Base-by-base conservation (phyloP, 768 basidiomycete genomes). In the Boletus barrowsii region DNA sequence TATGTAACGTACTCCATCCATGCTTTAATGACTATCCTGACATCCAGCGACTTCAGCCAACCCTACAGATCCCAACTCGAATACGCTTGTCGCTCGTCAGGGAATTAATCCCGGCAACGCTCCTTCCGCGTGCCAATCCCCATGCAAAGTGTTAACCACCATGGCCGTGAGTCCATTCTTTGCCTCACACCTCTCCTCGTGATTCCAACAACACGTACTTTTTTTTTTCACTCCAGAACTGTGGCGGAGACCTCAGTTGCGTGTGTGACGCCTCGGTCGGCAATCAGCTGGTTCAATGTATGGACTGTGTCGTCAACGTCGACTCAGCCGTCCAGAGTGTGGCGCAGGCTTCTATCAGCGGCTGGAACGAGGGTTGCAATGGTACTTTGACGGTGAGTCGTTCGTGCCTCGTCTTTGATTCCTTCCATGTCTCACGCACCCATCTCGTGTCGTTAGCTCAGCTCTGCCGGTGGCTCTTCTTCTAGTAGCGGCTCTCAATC, bases 81-180 rank as follows among this genome's bases (percentile, higher is more conserved):
- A 49, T 15, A 50, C 47, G 10, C 65, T 68, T 18, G 58, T 30
- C n/a, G 54, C 20, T 42, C 67, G 65, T n/a, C 68, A 69, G 35
- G n/a, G 42, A 13, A 17, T 57, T 13, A 22, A 52, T 13, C 20
- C 59, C 10, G 47, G 35, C 10, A 14, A 30, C 5, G 52, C 62
- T 24, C 68, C 65, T 5, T 1, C 58, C 10, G 37, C 45, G 36
- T 68, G 67, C 49, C 65, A 67, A 50, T 50, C 39, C 14, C 18
- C 63, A 3, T 67, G 65, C 36, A 15, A 56, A 29, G 63, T 65
- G n/a, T 1, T 69, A 15, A 48, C 54, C 26, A 58, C 54, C 11
- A 52, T 67, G 41, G 29, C 14, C 10, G 68, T 68, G 45, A 47
- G 68, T 42, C 9, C 22, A 24, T 53, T 30, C 22, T 7, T 22